These are phyloP conservation scores for Aspergillus vadensis DNA, from an alignment of 2,329 filamentous ascomycete genomes.

Conservation along the genomic window DNA sequence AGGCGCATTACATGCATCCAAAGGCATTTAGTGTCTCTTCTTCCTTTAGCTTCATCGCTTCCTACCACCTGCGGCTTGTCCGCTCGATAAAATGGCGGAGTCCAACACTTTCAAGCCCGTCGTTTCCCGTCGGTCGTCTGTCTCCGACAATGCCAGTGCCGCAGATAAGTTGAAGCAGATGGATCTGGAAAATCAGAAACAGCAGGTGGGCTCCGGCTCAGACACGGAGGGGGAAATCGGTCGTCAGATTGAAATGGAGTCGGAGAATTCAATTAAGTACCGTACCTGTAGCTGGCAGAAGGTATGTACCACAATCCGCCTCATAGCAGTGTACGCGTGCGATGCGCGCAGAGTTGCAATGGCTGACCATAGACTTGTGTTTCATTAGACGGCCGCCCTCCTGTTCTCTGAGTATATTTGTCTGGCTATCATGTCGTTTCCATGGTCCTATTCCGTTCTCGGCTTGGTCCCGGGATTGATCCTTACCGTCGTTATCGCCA, in stretches of 20 bases:
- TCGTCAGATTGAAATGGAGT: conserved; percentile 75
- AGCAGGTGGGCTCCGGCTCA: conserved; percentile 28
- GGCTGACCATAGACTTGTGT: conserved; percentile 5
- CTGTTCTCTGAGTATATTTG: conserved; percentile 97
- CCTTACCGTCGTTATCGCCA: conserved; percentile 75
- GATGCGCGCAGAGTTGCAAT: neutral
- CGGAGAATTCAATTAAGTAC: conserved; percentile 81
- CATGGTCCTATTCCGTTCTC: conserved; percentile 85
- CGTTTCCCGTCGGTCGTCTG: conserved; percentile 22
- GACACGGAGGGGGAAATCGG: conserved; percentile 52
- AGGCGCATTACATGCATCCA: conserved; percentile 39
- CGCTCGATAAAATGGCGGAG: conserved; percentile 44
- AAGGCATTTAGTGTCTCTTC: conserved; percentile 27
- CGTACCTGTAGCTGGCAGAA: conserved; percentile 94
- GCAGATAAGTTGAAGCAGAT: conserved; percentile 30
- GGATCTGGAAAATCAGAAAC: conserved; percentile 33
- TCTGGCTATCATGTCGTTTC: conserved; percentile 91
- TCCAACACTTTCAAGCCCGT: conserved; percentile 26
- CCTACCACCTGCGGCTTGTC: conserved; percentile 38
- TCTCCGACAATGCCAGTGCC: conserved; percentile 26
- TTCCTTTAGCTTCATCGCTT: conserved; percentile 30
- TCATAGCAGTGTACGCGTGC: neutral
- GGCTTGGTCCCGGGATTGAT: conserved; percentile 86
- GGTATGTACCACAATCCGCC: conserved; percentile 44
- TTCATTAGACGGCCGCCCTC: conserved; percentile 71